These are phyloP conservation scores for Endotrypanum monterogeii DNA, from an alignment of 208 protist species.

Conservation along the genomic window DNA sequence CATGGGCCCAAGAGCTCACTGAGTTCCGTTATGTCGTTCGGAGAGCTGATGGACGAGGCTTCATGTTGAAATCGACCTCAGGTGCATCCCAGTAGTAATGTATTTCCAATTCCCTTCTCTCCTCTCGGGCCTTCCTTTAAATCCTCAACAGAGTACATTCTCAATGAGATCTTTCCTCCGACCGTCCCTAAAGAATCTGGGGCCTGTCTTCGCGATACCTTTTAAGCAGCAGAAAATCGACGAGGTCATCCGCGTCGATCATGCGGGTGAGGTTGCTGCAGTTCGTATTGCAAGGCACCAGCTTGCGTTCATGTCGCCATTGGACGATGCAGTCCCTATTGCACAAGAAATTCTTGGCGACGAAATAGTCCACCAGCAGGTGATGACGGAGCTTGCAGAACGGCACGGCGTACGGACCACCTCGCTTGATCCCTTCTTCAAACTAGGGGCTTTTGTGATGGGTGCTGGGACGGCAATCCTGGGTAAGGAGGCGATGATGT, in stretches of 20 bases:
- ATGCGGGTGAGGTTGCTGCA: conserved; percentile 82
- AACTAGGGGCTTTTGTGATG: conserved; percentile 70
- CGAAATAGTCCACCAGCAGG: conserved; percentile 71
- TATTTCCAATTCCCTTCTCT: neutral
- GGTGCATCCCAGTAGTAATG: neutral
- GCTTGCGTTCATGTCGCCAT: conserved; percentile 78
- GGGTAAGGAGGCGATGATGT: conserved; percentile 89
- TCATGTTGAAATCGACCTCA: neutral
- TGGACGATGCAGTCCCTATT: conserved; percentile 66
- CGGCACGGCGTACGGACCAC: conserved; percentile 70
- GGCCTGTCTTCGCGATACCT: conserved; percentile 43
- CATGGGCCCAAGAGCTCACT: neutral
- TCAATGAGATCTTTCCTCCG: conserved; percentile 32
- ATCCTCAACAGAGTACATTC: neutral
- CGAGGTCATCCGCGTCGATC: conserved; percentile 81
- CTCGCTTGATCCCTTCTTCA: conserved; percentile 72
- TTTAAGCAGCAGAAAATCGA: conserved; percentile 76
- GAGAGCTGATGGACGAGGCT: too few relatives aligned
- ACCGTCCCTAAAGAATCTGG: conserved; percentile 6
- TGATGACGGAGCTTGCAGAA: conserved; percentile 75
- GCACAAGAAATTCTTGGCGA: conserved; percentile 80
- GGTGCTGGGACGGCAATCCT: conserved; percentile 72
- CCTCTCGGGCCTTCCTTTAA: neutral
- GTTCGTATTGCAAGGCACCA: conserved; percentile 80
- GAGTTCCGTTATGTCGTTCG: neutral